A percentile compares a stretch with the other conserved stretches of the same genome.
phyloP scores from a whole-genome alignment of 1,139 yeast species.

The Pneumocystis wakefieldiae region DNA sequence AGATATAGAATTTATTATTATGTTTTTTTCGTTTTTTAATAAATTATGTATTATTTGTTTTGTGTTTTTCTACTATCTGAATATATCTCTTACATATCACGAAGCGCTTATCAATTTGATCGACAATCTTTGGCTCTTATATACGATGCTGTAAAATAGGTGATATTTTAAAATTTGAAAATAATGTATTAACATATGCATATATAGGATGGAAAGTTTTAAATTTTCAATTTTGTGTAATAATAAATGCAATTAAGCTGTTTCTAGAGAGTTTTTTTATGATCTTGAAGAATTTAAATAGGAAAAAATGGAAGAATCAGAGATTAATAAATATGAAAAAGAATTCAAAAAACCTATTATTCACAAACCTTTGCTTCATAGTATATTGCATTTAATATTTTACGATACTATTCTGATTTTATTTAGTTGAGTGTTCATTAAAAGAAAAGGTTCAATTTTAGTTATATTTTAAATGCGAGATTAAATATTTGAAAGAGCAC shows the following conservation, averaged over 20 bases:
- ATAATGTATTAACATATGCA: neutral
- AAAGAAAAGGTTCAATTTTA: neutral
- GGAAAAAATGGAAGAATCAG: neutral
- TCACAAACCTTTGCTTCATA: neutral
- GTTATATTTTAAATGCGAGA: neutral
- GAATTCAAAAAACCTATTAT: neutral
- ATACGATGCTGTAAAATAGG: neutral
- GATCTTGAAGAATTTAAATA: neutral
- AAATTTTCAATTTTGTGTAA: neutral
- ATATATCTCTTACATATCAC: too few species aligned
- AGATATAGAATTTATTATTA: too few species aligned
- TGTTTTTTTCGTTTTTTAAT: too few species aligned
- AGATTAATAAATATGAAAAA: neutral
- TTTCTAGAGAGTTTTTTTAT: neutral
- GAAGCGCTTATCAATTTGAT: too few species aligned
- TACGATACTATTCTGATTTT: neutral
- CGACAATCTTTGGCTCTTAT: neutral
- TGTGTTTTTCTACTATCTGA: too few species aligned
- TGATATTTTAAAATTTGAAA: neutral
- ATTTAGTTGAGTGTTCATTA: neutral
- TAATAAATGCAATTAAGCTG: neutral
- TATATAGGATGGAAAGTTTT: neutral
- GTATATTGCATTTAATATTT: neutral
- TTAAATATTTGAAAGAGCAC: conserved; percentile 1
- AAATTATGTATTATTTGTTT: too few species aligned